Conservation (phyloP, 257 asterid genomes). For the Forsythia viridissima region DNA sequence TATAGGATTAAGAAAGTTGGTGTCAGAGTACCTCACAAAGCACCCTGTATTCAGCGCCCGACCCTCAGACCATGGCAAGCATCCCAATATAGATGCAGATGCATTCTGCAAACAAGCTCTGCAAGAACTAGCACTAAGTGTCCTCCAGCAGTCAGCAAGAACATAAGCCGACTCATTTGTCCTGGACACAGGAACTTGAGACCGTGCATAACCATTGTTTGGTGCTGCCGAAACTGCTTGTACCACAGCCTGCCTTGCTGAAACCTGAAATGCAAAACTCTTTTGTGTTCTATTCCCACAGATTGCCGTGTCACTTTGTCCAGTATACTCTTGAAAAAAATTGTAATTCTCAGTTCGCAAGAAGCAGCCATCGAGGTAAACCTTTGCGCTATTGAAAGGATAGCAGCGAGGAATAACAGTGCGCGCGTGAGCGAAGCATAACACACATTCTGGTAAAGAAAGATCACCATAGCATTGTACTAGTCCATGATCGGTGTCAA, state of each 20-base stretch:
- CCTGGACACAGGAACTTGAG: constrained; percentile 8
- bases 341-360: constrained; percentile 15
- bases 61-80: constrained; percentile 71
- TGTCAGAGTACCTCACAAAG: constrained; percentile 63
- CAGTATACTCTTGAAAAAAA: constrained; percentile 22
- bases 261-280: constrained; percentile 8
- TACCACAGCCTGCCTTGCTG: constrained; percentile 7
- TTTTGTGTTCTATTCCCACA: constrained; percentile 31
- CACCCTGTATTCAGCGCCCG: constrained; percentile 70
- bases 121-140: constrained; percentile 42
- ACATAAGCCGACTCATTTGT: constrained; percentile 44
- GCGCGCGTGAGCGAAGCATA: constrained; percentile 21
- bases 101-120: constrained; percentile 66
- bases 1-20: constrained; percentile 57
- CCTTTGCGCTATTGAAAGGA: constrained; percentile 22
- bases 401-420: constrained; percentile 16
- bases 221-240: constrained; percentile 11
- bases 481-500: background rate
- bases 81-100: constrained; percentile 39
- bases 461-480: constrained; percentile 33
- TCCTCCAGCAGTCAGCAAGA: constrained; percentile 69
- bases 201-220: constrained; percentile 15
- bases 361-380: constrained; percentile 32
- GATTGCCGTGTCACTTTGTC: constrained; percentile 16
- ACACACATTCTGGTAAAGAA: constrained; percentile 20